Conservation (phyloP, 176 grass and related monocot genomes). For the Tillandsia leiboldiana region DNA sequence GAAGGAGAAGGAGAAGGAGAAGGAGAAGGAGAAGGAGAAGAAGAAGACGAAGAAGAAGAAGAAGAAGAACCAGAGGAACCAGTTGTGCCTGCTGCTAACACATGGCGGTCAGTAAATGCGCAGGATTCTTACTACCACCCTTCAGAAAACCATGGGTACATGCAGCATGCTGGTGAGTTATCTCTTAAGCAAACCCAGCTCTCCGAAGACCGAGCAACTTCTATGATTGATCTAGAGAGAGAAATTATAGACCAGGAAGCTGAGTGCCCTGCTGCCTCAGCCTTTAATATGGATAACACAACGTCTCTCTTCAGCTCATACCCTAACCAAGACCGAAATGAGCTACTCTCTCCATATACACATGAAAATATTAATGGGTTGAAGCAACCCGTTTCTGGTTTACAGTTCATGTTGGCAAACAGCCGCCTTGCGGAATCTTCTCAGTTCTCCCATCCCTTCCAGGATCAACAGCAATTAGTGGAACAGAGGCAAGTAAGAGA, state of each 20-base stretch:
- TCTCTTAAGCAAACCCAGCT: constrained; percentile 27
- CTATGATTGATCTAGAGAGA: constrained; percentile 28
- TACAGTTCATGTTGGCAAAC: constrained; percentile 26
- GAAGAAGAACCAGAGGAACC: constrained; percentile 24
- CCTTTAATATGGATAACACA: constrained; percentile 22
- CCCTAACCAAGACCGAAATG: constrained; percentile 23
- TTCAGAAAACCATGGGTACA: constrained; percentile 20
- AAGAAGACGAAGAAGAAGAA: no score
- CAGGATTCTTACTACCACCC: constrained; percentile 23
- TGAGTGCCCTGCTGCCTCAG: constrained; percentile 9
- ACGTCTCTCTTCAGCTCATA: constrained; percentile 25
- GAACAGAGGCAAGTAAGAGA: constrained; percentile 7
- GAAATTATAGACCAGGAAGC: constrained; percentile 17
- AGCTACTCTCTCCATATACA: constrained; percentile 19
- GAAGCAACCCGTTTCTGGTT: constrained; percentile 21
- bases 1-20: no score
- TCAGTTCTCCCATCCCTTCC: constrained; percentile 17
- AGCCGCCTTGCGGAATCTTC: constrained; percentile 11
- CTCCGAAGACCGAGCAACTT: constrained; percentile 13
- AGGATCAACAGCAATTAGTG: constrained; percentile 24
- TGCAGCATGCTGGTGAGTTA: constrained; percentile 9
- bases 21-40: constrained; percentile 8
- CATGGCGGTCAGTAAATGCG: constrained; percentile 22
- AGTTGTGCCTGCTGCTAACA: constrained; percentile 12
- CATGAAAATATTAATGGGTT: constrained; percentile 21